These are phyloP conservation scores for Pseudogymnoascus sp. DNA, from an alignment of 2,329 filamentous ascomycete species.

Conservation along the genomic window DNA sequence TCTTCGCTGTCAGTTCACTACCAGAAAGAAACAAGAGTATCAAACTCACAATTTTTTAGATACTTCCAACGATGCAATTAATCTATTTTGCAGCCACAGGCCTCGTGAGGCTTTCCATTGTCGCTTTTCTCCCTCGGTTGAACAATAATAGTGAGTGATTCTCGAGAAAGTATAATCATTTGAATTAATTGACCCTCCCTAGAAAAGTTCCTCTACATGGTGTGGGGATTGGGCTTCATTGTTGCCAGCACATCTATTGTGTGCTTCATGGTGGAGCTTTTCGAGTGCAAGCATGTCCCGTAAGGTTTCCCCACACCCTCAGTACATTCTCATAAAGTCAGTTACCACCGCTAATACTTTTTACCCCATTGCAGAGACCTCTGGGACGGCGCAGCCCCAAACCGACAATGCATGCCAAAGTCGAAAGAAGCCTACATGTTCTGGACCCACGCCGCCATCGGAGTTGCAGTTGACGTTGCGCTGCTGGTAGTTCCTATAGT, in stretches of 20 bases:
- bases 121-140: constrained; percentile 30
- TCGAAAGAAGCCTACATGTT: constrained; percentile 26
- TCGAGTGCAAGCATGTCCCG: constrained; percentile 12
- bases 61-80: constrained; percentile 12
- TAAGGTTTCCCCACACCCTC: neutral
- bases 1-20: constrained; percentile 10
- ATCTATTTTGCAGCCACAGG: constrained; percentile 26
- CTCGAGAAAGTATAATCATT: neutral
- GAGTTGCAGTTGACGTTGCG: constrained; percentile 29
- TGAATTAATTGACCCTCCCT: neutral
- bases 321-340: neutral
- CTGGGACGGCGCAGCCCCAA: constrained; percentile 13
- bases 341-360: neutral
- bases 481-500: constrained; percentile 31
- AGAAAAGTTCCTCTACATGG: constrained; percentile 9
- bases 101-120: constrained; percentile 28
- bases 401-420: constrained; percentile 22
- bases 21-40: constrained; percentile 21
- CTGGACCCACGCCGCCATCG: constrained; percentile 26
- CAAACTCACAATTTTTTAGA: neutral
- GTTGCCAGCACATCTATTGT: constrained; percentile 10
- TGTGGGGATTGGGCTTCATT: constrained; percentile 10
- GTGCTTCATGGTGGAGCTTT: constrained; percentile 14
- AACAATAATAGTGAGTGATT: constrained; percentile 27
- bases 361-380: constrained; percentile 8